These are phyloP conservation scores for Fusarium brachygibbosum DNA, from an alignment of 2,329 filamentous ascomycete genomes.

Conservation along the genomic window DNA sequence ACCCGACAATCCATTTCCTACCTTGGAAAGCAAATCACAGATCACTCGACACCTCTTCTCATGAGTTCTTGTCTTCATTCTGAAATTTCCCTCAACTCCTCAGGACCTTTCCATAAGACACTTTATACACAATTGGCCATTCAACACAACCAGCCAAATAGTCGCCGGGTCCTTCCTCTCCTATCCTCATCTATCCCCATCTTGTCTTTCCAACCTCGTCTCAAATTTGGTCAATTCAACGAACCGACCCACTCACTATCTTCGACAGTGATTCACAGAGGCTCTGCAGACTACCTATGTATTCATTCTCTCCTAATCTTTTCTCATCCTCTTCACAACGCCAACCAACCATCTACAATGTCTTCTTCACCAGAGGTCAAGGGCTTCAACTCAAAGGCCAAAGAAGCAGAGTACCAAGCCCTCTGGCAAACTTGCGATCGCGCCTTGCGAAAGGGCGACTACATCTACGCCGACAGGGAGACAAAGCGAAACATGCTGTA, in stretches of 20 bases:
- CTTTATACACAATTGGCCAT: background rate
- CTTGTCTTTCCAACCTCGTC: background rate
- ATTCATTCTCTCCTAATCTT: background rate
- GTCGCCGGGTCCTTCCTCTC: background rate
- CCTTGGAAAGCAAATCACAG: background rate
- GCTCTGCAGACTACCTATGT: background rate
- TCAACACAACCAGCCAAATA: background rate
- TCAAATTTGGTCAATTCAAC: background rate
- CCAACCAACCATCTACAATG: slow-evolving; percentile 17
- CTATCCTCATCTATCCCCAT: background rate
- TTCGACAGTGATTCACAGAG: background rate
- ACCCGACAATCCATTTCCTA: background rate
- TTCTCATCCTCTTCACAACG: background rate
- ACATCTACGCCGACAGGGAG: slow-evolving; percentile 5
- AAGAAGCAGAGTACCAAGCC: slow-evolving; percentile 46
- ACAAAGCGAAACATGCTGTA: slow-evolving; percentile 28
- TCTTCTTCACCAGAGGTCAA: slow-evolving; percentile 15
- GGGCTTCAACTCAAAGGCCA: slow-evolving; percentile 6
- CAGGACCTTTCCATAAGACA: background rate
- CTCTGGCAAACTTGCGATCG: slow-evolving; percentile 47
- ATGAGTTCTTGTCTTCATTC: background rate
- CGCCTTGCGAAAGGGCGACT: slow-evolving; percentile 24
- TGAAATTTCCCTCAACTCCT: background rate
- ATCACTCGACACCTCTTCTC: background rate
- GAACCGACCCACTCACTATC: background rate